Evolutionary conservation across 148 eudicot genomes (phyloP).

Genomic region (Chenopodium suecicum): DNA sequence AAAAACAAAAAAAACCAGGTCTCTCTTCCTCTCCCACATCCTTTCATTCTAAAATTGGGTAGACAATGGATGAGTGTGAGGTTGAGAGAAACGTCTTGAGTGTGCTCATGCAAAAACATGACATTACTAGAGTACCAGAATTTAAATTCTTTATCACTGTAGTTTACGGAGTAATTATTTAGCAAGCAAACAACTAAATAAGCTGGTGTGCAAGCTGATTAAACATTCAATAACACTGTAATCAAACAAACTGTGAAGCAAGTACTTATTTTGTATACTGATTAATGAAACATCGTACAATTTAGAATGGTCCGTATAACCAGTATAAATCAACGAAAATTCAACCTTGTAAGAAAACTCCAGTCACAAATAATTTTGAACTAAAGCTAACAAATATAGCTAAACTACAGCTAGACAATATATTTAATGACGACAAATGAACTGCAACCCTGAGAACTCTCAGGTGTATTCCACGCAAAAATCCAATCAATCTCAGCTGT

Average conservation of each 20-base stretch:
- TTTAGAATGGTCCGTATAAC: not conserved
- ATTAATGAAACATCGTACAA: not conserved
- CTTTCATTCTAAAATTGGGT: no score
- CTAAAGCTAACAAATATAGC: constrained; percentile 11
- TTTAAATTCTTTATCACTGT: no score
- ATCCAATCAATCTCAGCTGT: not conserved
- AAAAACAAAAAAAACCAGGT: no score
- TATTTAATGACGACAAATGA: not conserved
- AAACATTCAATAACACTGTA: no score
- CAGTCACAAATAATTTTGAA: not conserved
- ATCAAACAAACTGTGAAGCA: not conserved
- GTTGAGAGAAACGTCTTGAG: no score
- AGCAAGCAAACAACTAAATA: not conserved
- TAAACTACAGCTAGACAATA: not conserved
- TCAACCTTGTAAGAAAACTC: not conserved
- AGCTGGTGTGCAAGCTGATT: not conserved
- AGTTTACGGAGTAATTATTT: no score
- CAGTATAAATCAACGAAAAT: constrained; percentile 2
- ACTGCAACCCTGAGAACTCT: constrained; percentile 10
- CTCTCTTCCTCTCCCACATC: no score
- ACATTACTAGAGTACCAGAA: no score
- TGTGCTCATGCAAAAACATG: no score
- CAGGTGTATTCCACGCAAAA: not conserved
- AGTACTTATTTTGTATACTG: not conserved
- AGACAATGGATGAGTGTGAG: no score